Evolutionary conservation across 129 eudicot species (phyloP), one percentile per base, ranked within the genome.

Genomic region (Lactuca saligna): DNA sequence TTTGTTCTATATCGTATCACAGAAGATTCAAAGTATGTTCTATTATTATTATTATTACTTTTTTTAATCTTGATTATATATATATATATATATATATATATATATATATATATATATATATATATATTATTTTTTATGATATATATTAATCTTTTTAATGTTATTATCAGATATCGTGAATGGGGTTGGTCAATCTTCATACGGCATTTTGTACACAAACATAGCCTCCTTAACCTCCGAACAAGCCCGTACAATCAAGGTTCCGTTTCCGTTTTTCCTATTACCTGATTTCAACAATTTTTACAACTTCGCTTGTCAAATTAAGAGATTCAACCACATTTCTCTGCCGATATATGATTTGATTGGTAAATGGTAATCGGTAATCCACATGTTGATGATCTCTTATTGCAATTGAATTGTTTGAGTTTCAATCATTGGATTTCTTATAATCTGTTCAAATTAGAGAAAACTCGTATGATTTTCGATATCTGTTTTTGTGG

Each of bases 1-100:
- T 93, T 93, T 44, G 15, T 79, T 55, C 69, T 93, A 83, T 88
- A 88, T 71, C 98, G 96, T 39, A 93, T 93, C 16, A 93, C 96
- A 50, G 90, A 81, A 85, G 98, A 93, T 82, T 83, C 91, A 25
- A 93, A 86, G 98, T 93, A 84, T 5, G 89, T 55, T 67, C 29
- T 25, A 25, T 25, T 25, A 25, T 33, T 58, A 25, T 7, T 39
- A 25, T 7, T 39, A 54, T 67, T 56, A 16, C 44, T 37, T 61
- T 37, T 16, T 17, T 25, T 25, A 25, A 25, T 25, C 16, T 51
- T 54, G 44, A 61, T 60, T n/a, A n/a, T n/a, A n/a, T n/a, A n/a
- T n/a, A n/a, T n/a, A n/a, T 20, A 0, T 20, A 20, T 20, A 20
- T 20, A 20, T 20, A 20, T 20, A 20, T 20, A 20, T 20, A 20